phyloP scores from a whole-genome alignment of 495 filamentous ascomycete species.

The Cetradonia linearis region DNA sequence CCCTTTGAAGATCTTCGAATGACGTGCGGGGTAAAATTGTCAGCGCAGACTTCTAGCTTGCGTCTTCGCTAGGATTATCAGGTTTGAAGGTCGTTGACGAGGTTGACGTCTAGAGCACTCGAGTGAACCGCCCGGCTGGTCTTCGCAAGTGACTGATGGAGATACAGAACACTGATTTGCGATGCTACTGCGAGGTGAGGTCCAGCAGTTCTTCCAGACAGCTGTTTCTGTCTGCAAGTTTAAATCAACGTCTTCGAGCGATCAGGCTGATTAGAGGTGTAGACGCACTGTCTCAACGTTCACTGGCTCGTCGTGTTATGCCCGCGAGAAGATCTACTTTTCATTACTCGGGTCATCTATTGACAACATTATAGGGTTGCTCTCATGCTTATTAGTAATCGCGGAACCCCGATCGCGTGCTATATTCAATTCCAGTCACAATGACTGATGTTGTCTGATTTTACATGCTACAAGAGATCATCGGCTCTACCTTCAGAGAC shows the following conservation, averaged over 20 bases:
- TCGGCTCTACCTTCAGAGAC: too few species aligned
- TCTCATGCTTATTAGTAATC: too few species aligned
- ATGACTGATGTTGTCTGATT: too few species aligned
- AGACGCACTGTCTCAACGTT: slow-evolving; percentile 29
- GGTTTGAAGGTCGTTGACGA: not conserved
- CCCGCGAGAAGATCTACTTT: slow-evolving; percentile 36
- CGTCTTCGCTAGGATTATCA: not conserved
- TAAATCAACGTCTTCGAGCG: slow-evolving; percentile 13
- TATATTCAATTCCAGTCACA: too few species aligned
- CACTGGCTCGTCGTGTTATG: slow-evolving; percentile 47
- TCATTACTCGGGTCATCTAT: slow-evolving; percentile 9
- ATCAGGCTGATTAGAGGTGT: slow-evolving; percentile 26
- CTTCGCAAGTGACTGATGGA: not conserved
- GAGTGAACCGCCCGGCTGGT: not conserved
- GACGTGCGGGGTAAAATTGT: not conserved
- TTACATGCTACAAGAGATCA: too few species aligned
- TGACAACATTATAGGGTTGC: slow-evolving; percentile 35
- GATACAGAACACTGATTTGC: not conserved
- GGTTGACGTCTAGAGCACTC: not conserved
- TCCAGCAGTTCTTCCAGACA: too few species aligned
- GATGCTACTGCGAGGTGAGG: not conserved
- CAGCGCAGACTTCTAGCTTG: not conserved
- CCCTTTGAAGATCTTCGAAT: not conserved
- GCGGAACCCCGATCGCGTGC: too few species aligned
- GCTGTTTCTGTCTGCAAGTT: slow-evolving; percentile 7